Conservation (phyloP, 805 yeast species). For the Starmerella vaccinii region DNA sequence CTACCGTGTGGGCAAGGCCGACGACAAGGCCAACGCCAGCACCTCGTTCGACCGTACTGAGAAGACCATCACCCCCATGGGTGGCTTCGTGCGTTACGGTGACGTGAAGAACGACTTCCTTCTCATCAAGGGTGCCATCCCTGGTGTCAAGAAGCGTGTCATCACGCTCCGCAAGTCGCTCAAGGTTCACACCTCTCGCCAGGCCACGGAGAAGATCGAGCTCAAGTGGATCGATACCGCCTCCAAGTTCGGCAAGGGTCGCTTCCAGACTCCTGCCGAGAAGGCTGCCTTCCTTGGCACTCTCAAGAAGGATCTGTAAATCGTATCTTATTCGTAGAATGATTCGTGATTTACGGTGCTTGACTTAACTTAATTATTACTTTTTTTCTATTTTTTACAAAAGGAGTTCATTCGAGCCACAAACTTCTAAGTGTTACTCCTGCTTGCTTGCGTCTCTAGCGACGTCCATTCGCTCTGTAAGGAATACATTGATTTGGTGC, state of each 20-base stretch:
- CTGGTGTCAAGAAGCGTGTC: slow-evolving; percentile 99
- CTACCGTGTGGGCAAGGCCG: slow-evolving; percentile 98
- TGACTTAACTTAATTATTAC: not conserved
- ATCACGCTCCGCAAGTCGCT: slow-evolving; percentile 97
- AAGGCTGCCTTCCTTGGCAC: slow-evolving; percentile 99
- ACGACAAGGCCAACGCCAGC: slow-evolving; percentile 86
- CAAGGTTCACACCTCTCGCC: slow-evolving; percentile 95
- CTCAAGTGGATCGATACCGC: slow-evolving; percentile 99
- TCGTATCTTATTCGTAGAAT: not conserved
- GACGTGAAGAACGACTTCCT: slow-evolving; percentile 93
- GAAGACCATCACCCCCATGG: slow-evolving; percentile 99
- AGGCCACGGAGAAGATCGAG: slow-evolving; percentile 90
- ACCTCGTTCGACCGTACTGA: slow-evolving; percentile 98
- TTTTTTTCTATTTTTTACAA: not conserved
- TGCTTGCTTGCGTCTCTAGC: not conserved
- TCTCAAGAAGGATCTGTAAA: slow-evolving; percentile 84
- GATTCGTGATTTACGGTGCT: not conserved
- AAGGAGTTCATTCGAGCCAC: too few species aligned
- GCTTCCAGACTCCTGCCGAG: slow-evolving; percentile 99
- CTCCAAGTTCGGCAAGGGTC: slow-evolving; percentile 99
- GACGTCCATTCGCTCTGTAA: slow-evolving; percentile 20
- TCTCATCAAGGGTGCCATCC: slow-evolving; percentile 96
- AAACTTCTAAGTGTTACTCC: not conserved
- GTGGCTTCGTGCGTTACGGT: slow-evolving; percentile 99
- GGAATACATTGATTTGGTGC: slow-evolving; percentile 22